Evolutionary conservation across 139 green algal species (phyloP).

Genomic region (Coelastrella sp.): DNA sequence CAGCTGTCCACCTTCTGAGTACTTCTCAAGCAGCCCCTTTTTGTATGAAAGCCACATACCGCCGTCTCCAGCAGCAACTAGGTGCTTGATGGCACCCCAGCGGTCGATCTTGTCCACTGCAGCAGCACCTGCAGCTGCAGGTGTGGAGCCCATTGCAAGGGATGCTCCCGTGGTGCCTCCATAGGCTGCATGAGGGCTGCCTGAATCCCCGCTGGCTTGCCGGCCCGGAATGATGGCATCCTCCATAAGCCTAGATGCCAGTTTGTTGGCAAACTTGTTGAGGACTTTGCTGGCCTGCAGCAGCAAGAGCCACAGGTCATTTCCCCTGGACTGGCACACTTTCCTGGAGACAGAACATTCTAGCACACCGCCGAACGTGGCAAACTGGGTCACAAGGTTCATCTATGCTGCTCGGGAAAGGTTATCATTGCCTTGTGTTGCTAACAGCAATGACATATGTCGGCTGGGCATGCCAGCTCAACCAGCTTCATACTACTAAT

Average conservation of each 20-base stretch:
- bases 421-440: no score
- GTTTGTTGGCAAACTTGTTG: slow-evolving; percentile 62
- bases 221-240: not conserved
- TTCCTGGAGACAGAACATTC: not conserved
- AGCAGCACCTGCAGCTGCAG: not conserved
- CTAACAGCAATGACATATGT: no score
- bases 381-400: no score
- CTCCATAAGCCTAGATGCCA: slow-evolving; percentile 53
- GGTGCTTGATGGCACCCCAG: slow-evolving; percentile 39
- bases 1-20: slow-evolving; percentile 64
- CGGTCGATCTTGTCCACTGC: slow-evolving; percentile 1
- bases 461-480: no score
- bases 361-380: no score
- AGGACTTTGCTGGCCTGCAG: slow-evolving; percentile 63
- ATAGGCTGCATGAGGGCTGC: not conserved
- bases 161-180: not conserved
- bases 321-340: not conserved
- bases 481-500: no score
- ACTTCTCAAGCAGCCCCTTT: slow-evolving; percentile 70
- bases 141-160: not conserved
- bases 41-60: slow-evolving; percentile 72
- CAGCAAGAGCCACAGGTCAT: not conserved
- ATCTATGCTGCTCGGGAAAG: no score
- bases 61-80: slow-evolving; percentile 61
- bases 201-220: not conserved